These are phyloP conservation scores for Hericium erinaceus DNA, from an alignment of 768 basidiomycete species.

Conservation along the genomic window DNA sequence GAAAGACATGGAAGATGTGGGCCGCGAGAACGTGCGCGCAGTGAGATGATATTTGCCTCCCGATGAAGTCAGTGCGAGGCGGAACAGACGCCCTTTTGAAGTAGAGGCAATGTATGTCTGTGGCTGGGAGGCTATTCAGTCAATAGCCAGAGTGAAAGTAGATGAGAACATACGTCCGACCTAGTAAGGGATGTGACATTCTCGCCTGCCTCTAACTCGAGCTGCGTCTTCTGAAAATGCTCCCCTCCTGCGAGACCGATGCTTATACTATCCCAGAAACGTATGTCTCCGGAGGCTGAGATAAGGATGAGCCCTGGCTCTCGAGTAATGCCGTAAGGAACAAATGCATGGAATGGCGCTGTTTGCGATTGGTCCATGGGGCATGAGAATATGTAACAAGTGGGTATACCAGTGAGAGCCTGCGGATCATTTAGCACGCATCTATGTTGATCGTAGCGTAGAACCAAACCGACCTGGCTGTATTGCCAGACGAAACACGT, in stretches of 20 bases:
- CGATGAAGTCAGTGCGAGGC: slow-evolving; percentile 52
- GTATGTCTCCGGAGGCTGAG: slow-evolving; percentile 58
- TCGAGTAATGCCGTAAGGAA: slow-evolving; percentile 55
- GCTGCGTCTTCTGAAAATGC: slow-evolving; percentile 41
- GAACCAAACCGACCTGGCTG: slow-evolving; percentile 38
- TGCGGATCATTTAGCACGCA: slow-evolving; percentile 11
- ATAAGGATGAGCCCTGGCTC: slow-evolving; percentile 86
- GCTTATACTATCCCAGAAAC: slow-evolving; percentile 85
- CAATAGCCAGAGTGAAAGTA: slow-evolving; percentile 1
- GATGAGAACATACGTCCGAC: slow-evolving; percentile 40
- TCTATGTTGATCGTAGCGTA: not conserved
- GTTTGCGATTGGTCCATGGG: slow-evolving; percentile 48
- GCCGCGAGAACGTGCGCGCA: slow-evolving; percentile 50
- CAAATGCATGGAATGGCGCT: slow-evolving; percentile 39
- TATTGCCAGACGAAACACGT: slow-evolving; percentile 85
- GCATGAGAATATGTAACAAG: slow-evolving; percentile 76
- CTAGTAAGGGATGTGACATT: slow-evolving; percentile 58
- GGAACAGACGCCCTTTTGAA: slow-evolving; percentile 55
- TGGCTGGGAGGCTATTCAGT: slow-evolving; percentile 27
- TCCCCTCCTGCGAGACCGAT: slow-evolving; percentile 78
- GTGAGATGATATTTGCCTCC: slow-evolving; percentile 60
- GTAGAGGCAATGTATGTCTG: slow-evolving; percentile 66
- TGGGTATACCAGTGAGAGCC: slow-evolving; percentile 63
- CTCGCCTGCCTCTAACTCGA: slow-evolving; percentile 47
- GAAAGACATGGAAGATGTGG: slow-evolving; percentile 35